Evolutionary conservation across 2,329 filamentous ascomycete species (phyloP), one percentile per base, ranked within the genome.

Genomic region (Zasmidium citrigriseum): DNA sequence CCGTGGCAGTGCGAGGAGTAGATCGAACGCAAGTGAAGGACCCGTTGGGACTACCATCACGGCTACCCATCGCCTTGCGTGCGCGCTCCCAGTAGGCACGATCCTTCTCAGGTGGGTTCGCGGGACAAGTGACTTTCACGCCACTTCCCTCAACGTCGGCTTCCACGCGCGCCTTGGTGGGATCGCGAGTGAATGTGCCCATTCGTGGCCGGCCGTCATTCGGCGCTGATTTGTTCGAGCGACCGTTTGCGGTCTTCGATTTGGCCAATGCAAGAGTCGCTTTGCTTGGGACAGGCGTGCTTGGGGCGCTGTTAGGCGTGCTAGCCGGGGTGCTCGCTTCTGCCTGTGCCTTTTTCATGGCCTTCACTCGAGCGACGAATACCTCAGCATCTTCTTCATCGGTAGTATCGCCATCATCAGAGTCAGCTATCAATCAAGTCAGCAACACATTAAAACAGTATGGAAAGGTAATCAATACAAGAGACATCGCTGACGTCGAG

Each of bases 401-500:
- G 25, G 71, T 74, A 18, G 71, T 72, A 47, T 73, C 72, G 29
- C 72, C 72, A 54, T 72, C 72, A 23, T 71, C 34, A 4, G 34
- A 10, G 63, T 71, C 70, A 63, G 70, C 71, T 73, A 68, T 55
- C 11, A 23, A 38, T 45, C 20, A 45, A 58, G 69, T 73, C 60
- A 73, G 70, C 60, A 59, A 54, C 29, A 61, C 53, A 7, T 27
- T 21, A 25, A 25, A 27, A 46, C 12, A 57, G 18, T 7, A 41
- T 34, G 7, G 18, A 41, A n/a, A 9, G 60, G 27, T 38, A 50
- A 45, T 55, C 25, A 46, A 62, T 72, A 73, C 71, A 68, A 46
- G 72, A 68, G 53, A 61, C 63, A 54, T 66, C 66, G 54, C 68
- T 73, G 34, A 62, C 63, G 23, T 68, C 65, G 27, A 61, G 65